These are phyloP conservation scores for Hanseniaspora pseudoguilliermondii DNA, from an alignment of 805 yeast genomes.

Conservation along the genomic window DNA sequence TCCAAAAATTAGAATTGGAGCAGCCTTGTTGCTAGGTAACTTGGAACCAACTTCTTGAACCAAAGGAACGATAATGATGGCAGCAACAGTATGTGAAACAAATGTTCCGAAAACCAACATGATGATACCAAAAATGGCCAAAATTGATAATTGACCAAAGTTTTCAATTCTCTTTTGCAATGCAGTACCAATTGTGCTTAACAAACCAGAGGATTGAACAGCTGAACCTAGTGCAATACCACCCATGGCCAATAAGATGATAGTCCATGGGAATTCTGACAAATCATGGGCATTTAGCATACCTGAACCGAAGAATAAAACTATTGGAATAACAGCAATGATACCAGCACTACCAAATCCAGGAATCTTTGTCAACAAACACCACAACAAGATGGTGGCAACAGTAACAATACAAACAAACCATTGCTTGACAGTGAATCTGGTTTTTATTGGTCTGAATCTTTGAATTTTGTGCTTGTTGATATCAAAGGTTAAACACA, in stretches of 20 bases:
- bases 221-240: slow-evolving; percentile 91
- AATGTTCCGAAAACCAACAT: slow-evolving; percentile 83
- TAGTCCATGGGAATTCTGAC: slow-evolving; percentile 92
- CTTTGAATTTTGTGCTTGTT: slow-evolving; percentile 36
- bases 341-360: slow-evolving; percentile 87
- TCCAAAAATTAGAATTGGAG: slow-evolving; percentile 31
- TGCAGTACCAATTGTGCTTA: slow-evolving; percentile 59
- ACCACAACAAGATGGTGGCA: slow-evolving; percentile 75
- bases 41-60: slow-evolving; percentile 75
- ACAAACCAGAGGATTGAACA: slow-evolving; percentile 79
- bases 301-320: slow-evolving; percentile 82
- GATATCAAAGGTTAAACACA: slow-evolving; percentile 43
- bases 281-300: slow-evolving; percentile 71
- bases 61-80: slow-evolving; percentile 78
- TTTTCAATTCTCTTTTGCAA: slow-evolving; percentile 56
- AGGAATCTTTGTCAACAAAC: slow-evolving; percentile 64
- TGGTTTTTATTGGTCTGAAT: slow-evolving; percentile 42
- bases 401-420: slow-evolving; percentile 59
- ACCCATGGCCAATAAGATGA: slow-evolving; percentile 92
- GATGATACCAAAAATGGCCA: slow-evolving; percentile 70
- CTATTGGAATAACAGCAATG: slow-evolving; percentile 75
- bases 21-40: slow-evolving; percentile 61
- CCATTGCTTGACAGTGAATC: slow-evolving; percentile 58
- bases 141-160: slow-evolving; percentile 52
- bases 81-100: slow-evolving; percentile 94